These are phyloP conservation scores for Prunus padus DNA, from an alignment of 306 rosid species.

Conservation along the genomic window DNA sequence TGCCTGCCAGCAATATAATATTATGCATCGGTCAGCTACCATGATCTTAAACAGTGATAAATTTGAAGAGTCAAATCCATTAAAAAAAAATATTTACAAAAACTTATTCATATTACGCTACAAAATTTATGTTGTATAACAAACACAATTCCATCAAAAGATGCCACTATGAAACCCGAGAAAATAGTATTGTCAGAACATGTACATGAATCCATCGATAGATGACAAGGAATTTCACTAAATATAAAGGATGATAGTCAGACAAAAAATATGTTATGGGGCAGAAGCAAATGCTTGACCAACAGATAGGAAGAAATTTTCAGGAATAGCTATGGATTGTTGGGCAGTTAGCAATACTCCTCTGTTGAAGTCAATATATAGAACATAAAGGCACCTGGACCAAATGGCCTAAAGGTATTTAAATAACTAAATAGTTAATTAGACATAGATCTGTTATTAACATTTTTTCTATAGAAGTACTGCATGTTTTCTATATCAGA, in stretches of 20 bases:
- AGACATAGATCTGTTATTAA: too few species aligned
- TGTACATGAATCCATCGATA: not conserved
- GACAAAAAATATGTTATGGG: not conserved
- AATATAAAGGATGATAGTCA: not conserved
- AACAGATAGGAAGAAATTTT: too few species aligned
- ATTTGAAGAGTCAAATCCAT: not conserved
- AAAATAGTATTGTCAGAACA: not conserved
- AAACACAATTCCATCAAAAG: not conserved
- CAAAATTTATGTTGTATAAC: not conserved
- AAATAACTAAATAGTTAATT: too few species aligned
- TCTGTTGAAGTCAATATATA: too few species aligned
- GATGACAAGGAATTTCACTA: not conserved
- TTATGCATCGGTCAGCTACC: slow-evolving; percentile 8
- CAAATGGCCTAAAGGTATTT: too few species aligned
- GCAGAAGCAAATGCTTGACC: not conserved
- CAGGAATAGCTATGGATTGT: too few species aligned
- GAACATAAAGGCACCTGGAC: too few species aligned
- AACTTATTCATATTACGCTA: not conserved
- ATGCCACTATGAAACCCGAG: not conserved
- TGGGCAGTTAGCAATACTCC: too few species aligned
- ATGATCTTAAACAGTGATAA: not conserved
- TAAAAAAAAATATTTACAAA: not conserved
- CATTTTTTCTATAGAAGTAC: too few species aligned
- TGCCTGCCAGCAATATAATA: slow-evolving; percentile 55
- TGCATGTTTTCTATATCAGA: too few species aligned